Evolutionary conservation across 148 eudicot species (phyloP).

Genomic region (Heliosperma pusillum): DNA sequence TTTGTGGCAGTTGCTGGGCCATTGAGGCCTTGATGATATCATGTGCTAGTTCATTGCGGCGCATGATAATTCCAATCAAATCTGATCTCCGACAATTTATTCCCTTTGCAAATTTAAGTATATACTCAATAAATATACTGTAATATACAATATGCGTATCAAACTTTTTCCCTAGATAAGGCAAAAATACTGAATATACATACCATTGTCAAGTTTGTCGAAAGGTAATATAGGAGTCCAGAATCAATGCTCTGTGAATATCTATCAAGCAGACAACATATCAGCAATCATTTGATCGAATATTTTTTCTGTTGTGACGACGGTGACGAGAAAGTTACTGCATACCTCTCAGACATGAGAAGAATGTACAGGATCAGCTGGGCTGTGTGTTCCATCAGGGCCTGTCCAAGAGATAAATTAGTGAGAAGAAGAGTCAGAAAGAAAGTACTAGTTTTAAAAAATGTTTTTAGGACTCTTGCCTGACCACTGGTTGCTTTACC

Average conservation of each 20-base stretch:
- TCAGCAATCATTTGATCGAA: conserved; percentile 15
- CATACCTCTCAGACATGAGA: conserved; percentile 94
- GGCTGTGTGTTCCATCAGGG: conserved; percentile 86
- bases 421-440: conserved; percentile 12
- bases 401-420: conserved; percentile 43
- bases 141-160: background rate
- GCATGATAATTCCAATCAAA: conserved; percentile 90
- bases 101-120: conserved; percentile 50
- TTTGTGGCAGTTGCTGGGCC: conserved; percentile 83
- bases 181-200: conserved; percentile 20
- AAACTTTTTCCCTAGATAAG: background rate
- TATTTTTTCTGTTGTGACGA: background rate
- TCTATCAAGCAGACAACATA: conserved; percentile 32
- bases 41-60: conserved; percentile 95
- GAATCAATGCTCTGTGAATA: conserved; percentile 65
- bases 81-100: conserved; percentile 64
- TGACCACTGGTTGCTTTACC: conserved; percentile 93
- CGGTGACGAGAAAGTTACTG: background rate
- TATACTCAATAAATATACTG: background rate
- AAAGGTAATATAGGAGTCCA: conserved; percentile 91
- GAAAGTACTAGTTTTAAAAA: background rate
- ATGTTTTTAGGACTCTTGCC: conserved; percentile 32
- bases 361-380: conserved; percentile 94
- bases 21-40: conserved; percentile 70
- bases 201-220: conserved; percentile 87